These are phyloP conservation scores for Candida anglica DNA, from an alignment of 805 yeast species.

Conservation along the genomic window DNA sequence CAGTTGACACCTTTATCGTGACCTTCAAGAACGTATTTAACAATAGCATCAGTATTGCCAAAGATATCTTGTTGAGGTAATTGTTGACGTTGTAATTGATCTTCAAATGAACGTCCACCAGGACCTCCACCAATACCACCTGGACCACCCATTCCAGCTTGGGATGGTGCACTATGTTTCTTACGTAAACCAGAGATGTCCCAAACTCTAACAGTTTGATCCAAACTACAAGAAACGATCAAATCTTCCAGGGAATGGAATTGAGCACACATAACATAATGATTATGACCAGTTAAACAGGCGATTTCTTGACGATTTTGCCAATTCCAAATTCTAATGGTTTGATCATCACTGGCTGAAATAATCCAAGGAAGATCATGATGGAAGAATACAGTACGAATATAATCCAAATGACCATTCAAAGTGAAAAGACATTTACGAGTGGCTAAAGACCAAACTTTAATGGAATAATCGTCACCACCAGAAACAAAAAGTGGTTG, in stretches of 20 bases:
- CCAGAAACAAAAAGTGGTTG: slow-evolving; percentile 97
- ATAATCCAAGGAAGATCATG: slow-evolving; percentile 96
- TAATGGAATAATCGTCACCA: slow-evolving; percentile 93
- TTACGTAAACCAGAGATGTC: slow-evolving; percentile 93
- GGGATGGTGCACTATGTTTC: slow-evolving; percentile 80
- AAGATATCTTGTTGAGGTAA: slow-evolving; percentile 87
- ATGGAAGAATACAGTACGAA: slow-evolving; percentile 92
- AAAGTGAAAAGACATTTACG: slow-evolving; percentile 89
- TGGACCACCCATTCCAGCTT: slow-evolving; percentile 30
- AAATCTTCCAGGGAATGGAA: slow-evolving; percentile 95
- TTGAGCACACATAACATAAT: slow-evolving; percentile 96
- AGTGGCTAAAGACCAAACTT: slow-evolving; percentile 93
- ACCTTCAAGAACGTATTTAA: slow-evolving; percentile 93
- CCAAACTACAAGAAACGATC: slow-evolving; percentile 92
- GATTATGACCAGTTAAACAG: slow-evolving; percentile 95
- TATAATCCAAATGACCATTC: slow-evolving; percentile 91
- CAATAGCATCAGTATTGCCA: slow-evolving; percentile 91
- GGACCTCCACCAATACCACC: slow-evolving; percentile 24
- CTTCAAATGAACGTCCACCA: slow-evolving; percentile 45
- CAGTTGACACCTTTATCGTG: slow-evolving; percentile 98
- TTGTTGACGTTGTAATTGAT: slow-evolving; percentile 55
- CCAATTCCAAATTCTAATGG: slow-evolving; percentile 99
- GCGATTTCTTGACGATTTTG: slow-evolving; percentile 97
- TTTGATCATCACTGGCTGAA: slow-evolving; percentile 95
- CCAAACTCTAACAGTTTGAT: slow-evolving; percentile 99